Conservation (phyloP, 2,329 filamentous ascomycete genomes). For the Oidium heveae region DNA sequence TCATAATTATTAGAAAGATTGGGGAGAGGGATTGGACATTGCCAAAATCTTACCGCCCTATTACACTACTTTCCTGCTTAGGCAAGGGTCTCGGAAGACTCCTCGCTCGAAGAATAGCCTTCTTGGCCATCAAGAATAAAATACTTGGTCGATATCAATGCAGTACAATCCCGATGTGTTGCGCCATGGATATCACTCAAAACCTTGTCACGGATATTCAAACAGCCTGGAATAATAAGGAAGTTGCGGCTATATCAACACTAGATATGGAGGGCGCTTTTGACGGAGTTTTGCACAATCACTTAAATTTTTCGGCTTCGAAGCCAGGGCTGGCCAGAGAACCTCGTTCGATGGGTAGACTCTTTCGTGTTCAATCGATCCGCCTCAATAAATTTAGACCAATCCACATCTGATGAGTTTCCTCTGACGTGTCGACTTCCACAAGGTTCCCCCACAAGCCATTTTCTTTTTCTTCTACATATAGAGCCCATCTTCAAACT, state of each 20-base stretch:
- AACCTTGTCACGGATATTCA: neutral
- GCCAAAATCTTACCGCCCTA: neutral
- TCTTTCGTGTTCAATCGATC: neutral
- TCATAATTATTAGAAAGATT: neutral
- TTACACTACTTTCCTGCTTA: neutral
- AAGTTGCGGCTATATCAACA: neutral
- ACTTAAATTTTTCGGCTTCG: neutral
- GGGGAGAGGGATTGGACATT: neutral
- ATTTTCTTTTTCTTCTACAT: neutral
- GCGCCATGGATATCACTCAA: neutral
- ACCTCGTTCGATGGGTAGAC: neutral
- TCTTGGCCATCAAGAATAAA: neutral
- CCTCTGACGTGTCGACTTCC: neutral
- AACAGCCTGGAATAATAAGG: neutral
- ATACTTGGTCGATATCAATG: neutral
- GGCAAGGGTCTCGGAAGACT: neutral
- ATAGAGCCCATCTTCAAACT: neutral
- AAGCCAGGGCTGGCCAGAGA: neutral
- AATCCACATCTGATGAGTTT: neutral
- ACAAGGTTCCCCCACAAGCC: neutral
- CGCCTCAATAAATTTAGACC: neutral
- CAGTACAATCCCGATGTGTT: neutral
- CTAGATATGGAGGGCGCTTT: neutral
- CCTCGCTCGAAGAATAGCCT: neutral
- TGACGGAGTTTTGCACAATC: neutral